These are phyloP conservation scores for Debaryomyces subglobosus DNA, from an alignment of 1,139 yeast genomes.

Conservation along the genomic window DNA sequence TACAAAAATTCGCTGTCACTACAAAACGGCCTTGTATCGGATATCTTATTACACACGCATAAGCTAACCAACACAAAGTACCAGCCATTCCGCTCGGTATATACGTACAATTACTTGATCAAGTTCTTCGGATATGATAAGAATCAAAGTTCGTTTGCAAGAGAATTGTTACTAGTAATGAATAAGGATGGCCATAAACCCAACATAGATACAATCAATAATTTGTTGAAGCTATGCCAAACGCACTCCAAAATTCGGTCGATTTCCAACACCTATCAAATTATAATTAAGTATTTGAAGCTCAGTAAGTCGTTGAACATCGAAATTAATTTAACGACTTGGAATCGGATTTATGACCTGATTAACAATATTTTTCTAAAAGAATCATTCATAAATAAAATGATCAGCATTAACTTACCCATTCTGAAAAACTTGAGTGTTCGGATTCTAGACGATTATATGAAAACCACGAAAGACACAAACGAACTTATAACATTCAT, in stretches of 20 bases:
- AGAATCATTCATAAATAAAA: slow-evolving; percentile 37
- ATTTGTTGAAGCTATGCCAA: slow-evolving; percentile 34
- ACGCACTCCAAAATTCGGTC: slow-evolving; percentile 41
- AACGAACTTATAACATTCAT: slow-evolving; percentile 36
- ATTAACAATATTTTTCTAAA: slow-evolving; percentile 41
- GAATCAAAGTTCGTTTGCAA: slow-evolving; percentile 46
- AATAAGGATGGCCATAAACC: slow-evolving; percentile 46
- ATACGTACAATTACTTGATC: slow-evolving; percentile 45
- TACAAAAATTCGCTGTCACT: slow-evolving; percentile 42
- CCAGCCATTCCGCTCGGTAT: slow-evolving; percentile 35
- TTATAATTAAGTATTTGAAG: slow-evolving; percentile 35
- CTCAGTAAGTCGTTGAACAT: slow-evolving; percentile 31
- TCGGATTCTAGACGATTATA: slow-evolving; percentile 41
- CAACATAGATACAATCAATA: slow-evolving; percentile 45
- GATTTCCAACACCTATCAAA: slow-evolving; percentile 33
- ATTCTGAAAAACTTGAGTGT: slow-evolving; percentile 33
- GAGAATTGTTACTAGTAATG: slow-evolving; percentile 46
- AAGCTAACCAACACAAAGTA: slow-evolving; percentile 33
- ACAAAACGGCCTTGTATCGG: slow-evolving; percentile 40
- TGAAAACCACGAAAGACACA: slow-evolving; percentile 28
- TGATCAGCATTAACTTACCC: slow-evolving; percentile 37
- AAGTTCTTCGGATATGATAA: slow-evolving; percentile 46
- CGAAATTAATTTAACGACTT: slow-evolving; percentile 40
- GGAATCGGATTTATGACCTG: slow-evolving; percentile 42
- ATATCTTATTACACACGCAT: slow-evolving; percentile 45